Evolutionary conservation across 352 stramenopile genomes (phyloP).

Genomic region (Phytopythium vexans): DNA sequence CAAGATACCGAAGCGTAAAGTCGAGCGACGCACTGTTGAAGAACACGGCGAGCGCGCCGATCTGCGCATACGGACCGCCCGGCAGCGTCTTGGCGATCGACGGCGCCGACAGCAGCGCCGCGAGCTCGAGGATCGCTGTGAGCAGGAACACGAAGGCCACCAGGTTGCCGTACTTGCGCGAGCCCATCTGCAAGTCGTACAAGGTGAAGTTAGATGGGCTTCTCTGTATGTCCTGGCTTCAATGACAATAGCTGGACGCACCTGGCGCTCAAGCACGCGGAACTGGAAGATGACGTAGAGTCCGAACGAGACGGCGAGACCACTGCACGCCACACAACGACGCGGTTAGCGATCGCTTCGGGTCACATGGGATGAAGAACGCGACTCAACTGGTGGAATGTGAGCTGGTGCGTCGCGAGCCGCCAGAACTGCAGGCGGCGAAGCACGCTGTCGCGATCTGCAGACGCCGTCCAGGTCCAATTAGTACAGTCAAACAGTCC

Average conservation of each 20-base stretch:
- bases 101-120: constrained; percentile 38
- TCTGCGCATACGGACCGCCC: constrained; percentile 61
- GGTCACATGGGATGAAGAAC: constrained; percentile 1
- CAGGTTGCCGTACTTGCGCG: constrained; percentile 81
- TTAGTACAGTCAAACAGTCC: background rate
- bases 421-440: constrained; percentile 66
- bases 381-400: constrained; percentile 63
- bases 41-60: constrained; percentile 73
- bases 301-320: constrained; percentile 69
- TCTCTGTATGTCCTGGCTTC: background rate
- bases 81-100: constrained; percentile 38
- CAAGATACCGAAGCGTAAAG: background rate
- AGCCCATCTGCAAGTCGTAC: constrained; percentile 52
- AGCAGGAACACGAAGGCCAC: constrained; percentile 61
- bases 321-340: constrained; percentile 26
- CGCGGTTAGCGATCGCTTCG: constrained; percentile 8
- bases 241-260: constrained; percentile 6
- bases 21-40: constrained; percentile 59
- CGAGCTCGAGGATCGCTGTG: constrained; percentile 43
- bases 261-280: constrained; percentile 72
- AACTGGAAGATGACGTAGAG: constrained; percentile 88
- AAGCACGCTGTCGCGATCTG: constrained; percentile 59
- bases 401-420: constrained; percentile 62
- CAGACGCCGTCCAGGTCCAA: background rate
- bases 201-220: background rate